Base-by-base conservation (phyloP, 495 filamentous ascomycete species). In the Podospora comata region DNA sequence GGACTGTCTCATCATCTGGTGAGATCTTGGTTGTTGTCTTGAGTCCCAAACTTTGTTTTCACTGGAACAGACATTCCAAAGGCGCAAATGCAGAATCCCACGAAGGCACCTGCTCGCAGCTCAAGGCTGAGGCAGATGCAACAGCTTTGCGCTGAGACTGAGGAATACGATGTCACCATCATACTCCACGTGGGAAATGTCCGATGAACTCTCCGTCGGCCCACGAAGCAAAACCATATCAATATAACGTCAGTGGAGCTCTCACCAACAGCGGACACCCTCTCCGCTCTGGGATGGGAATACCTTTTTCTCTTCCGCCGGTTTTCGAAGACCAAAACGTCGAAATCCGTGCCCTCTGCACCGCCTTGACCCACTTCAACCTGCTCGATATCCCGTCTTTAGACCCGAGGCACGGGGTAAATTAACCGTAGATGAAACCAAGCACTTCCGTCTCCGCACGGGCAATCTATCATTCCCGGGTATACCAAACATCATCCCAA, bases 361-460 rank as follows among this genome's bases (percentile, higher is more conserved):
- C 3, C 56, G 23, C 3, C 56, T 20, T 58, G 56, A 15, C 56
- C 23, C 23, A 27, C 5, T 58, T 1, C 23, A 23, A 23, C 23
- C 6, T 2, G 56, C 3, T 5, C 23, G 19, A 58, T 58, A 58
- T 20, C 2, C 56, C 56, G 56, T 58, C 56, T 5, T 20, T 0
- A 20, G 56, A 58, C 56, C 56, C 56, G 56, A 58, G 56, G 23
- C 56, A 20, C 18, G n/a, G 56, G 56, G 18, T 58, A 58, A 58
- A 58, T 58, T 58, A 58, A 58, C 56, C 56, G 56, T 27, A 58
- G 18, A 58, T 58, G n/a, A 58, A 20, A 20, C n/a, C 56, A 20
- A 20, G n/a, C 19, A 7, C 56, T 27, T 58, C 23, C 56, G 19
- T 27, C 56, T 58, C 56, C 56, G 56, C 56, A 58, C n/a, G n/a